A percentile compares a stretch with the other conserved stretches of the same genome.
phyloP scores from a whole-genome alignment of 2,329 filamentous ascomycete genomes.

The Aspergillus spinulosporus region DNA sequence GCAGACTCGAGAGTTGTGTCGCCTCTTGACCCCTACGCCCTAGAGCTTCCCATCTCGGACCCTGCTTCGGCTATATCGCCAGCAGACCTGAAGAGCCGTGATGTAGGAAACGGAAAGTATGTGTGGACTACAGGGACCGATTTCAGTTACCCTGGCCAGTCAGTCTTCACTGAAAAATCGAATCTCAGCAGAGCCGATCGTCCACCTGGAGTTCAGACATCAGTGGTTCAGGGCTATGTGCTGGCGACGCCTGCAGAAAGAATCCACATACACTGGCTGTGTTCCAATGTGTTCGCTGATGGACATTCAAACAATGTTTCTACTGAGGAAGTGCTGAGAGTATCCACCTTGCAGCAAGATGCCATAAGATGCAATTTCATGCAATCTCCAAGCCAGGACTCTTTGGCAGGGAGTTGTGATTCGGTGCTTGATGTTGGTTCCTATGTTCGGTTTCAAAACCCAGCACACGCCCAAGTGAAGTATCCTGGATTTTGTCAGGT shows the following conservation, averaged over 20 bases:
- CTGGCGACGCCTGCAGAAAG: slow-evolving; percentile 50
- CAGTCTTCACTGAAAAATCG: slow-evolving; percentile 53
- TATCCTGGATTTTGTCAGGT: slow-evolving; percentile 52
- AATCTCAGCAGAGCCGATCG: slow-evolving; percentile 55
- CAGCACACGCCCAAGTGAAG: slow-evolving; percentile 52
- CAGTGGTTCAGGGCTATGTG: slow-evolving; percentile 55
- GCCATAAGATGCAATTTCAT: slow-evolving; percentile 28
- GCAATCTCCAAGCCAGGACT: slow-evolving; percentile 17
- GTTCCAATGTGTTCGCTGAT: slow-evolving; percentile 38
- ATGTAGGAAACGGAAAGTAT: slow-evolving; percentile 8
- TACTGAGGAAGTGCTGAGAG: slow-evolving; percentile 21
- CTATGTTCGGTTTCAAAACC: slow-evolving; percentile 58
- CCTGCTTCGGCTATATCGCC: slow-evolving; percentile 23
- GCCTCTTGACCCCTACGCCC: slow-evolving; percentile 49
- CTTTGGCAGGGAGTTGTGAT: slow-evolving; percentile 16
- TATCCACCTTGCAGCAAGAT: slow-evolving; percentile 20
- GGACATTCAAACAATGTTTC: slow-evolving; percentile 22
- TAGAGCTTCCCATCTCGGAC: slow-evolving; percentile 39
- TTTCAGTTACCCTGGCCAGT: slow-evolving; percentile 39
- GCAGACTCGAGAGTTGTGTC: slow-evolving; percentile 56
- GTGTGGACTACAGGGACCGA: slow-evolving; percentile 15
- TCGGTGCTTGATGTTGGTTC: slow-evolving; percentile 47
- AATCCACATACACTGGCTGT: slow-evolving; percentile 56
- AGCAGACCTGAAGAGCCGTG: background rate
- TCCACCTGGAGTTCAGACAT: slow-evolving; percentile 54